Conservation (phyloP, 345 rosid species). For the Rhodamnia argentea region DNA sequence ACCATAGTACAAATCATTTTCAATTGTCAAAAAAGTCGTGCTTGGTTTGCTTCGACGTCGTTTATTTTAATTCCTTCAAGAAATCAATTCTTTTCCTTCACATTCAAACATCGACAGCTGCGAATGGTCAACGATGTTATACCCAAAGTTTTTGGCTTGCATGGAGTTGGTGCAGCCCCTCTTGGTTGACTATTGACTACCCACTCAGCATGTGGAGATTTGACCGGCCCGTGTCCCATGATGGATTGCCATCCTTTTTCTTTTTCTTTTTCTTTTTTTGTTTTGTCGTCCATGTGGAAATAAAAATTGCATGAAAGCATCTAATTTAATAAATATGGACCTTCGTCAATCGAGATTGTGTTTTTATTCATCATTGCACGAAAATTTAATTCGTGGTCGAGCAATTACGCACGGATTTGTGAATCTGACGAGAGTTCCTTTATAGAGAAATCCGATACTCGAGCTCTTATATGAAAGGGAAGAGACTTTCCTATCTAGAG, state of each 20-base stretch:
- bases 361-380: not conserved
- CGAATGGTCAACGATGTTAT: not conserved
- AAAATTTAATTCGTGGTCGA: not conserved
- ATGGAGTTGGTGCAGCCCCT: not conserved
- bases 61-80: not conserved
- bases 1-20: not conserved
- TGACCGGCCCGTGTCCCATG: not conserved
- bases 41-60: not conserved
- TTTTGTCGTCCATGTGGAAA: not conserved
- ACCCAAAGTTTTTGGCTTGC: not conserved
- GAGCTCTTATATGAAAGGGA: too few species aligned
- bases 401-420: accelerated
- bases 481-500: too few species aligned
- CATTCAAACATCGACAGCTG: not conserved
- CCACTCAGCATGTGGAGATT: not conserved
- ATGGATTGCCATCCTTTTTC: not conserved
- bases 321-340: accelerated
- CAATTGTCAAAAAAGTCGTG: not conserved
- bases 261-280: not conserved
- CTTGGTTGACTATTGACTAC: not conserved
- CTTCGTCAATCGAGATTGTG: not conserved
- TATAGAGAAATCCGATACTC: too few species aligned
- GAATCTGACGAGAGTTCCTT: not conserved
- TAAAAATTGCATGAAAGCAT: not conserved
- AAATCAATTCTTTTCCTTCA: not conserved